Base-by-base conservation (phyloP, 306 rosid genomes). In the Sicyos edulis region DNA sequence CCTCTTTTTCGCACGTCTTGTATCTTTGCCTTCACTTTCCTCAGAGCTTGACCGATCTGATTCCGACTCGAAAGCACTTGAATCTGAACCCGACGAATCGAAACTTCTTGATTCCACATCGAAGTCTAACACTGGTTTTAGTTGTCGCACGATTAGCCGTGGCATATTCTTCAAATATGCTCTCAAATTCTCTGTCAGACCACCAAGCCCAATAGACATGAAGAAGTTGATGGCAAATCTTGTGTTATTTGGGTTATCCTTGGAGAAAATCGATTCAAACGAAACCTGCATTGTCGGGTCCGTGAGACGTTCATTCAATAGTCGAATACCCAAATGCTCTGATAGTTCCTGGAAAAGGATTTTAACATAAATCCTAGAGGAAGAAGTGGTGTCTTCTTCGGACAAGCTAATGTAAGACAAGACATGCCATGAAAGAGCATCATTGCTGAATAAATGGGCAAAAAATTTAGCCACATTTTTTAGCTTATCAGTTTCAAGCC, bases 271-370 rank as follows among this genome's bases (percentile, higher is more conserved):
- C 11, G 88, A 87, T 58, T 91, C 97, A 20, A 80, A 87, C 0
- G 89, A 84, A 7, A 84, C 96, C 76, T 84, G 89, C 96, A 89
- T 79, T 6, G 85, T 75, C 4, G 88, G 80, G 37, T 91, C 89
- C 2, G 73, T 79, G 45, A 91, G 78, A 67, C 90, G 83, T 84
- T 91, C 96, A 54, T 87, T 91, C 37, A 91, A 80, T 53, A 85
- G 42, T 60, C 87, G 80, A 52, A 91, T 87, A 52, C 93, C 93
- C 71, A 87, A 85, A 84, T 87, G 97, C 78, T 91, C 97, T 0
- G 95, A 91, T 75, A 91, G 67, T 82, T 91, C 98, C 98, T 90
- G 96, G 89, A 93, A 89, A 61, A 92, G 92, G 76, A 92, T 87
- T 86, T 92, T 92, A 40, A 92, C 86, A 68, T 89, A 89, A 71